phyloP scores from a whole-genome alignment of 352 stramenopile species.

The Pythium coloratum region DNA sequence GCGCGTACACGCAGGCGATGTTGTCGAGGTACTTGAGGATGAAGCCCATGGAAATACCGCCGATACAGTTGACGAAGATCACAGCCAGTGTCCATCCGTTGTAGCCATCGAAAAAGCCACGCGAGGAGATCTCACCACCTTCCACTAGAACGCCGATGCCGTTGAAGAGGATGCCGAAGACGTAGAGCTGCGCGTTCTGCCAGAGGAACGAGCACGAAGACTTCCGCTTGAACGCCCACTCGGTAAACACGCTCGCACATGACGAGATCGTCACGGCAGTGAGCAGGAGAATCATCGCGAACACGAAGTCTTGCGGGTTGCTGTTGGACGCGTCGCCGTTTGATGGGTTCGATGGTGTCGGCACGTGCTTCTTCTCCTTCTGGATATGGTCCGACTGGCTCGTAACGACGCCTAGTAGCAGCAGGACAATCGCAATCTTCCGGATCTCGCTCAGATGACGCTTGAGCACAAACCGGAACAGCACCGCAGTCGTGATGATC shows the following conservation, averaged over 20 bases:
- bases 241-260: constrained; percentile 81
- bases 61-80: constrained; percentile 73
- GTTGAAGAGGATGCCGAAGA: constrained; percentile 86
- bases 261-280: constrained; percentile 77
- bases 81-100: constrained; percentile 78
- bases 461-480: constrained; percentile 84
- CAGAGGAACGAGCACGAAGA: constrained; percentile 69
- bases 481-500: constrained; percentile 81
- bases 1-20: constrained; percentile 85
- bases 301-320: constrained; percentile 30
- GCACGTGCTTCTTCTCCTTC: constrained; percentile 18
- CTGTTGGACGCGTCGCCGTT: background rate
- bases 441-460: constrained; percentile 66
- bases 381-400: constrained; percentile 75
- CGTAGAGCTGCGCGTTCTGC: constrained; percentile 84
- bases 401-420: constrained; percentile 78
- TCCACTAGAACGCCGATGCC: constrained; percentile 57
- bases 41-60: constrained; percentile 72
- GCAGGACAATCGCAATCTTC: constrained; percentile 71
- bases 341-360: constrained; percentile 11
- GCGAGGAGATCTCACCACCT: constrained; percentile 34
- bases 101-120: constrained; percentile 82
- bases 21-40: constrained; percentile 91
- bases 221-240: constrained; percentile 86
- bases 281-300: constrained; percentile 70